phyloP scores from a whole-genome alignment of 345 rosid species.

The Isatis tinctoria region DNA sequence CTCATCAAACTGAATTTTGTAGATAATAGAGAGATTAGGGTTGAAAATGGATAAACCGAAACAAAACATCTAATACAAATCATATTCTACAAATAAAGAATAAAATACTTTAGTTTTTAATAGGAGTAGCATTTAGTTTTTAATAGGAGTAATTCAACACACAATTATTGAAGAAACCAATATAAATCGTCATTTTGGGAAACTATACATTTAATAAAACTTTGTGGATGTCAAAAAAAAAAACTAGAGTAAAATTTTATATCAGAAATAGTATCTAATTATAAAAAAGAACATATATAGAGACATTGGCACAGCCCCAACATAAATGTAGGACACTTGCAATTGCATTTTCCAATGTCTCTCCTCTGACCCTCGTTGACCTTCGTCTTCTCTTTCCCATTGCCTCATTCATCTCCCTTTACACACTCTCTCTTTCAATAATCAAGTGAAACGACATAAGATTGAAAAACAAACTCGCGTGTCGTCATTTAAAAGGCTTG shows the following conservation, averaged over 20 bases:
- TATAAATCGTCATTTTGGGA: neutral
- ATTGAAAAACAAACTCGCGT: neutral
- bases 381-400: conserved; percentile 18
- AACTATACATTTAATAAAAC: neutral
- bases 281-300: neutral
- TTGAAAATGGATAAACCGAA: neutral
- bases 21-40: neutral
- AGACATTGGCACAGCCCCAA: conserved; percentile 4
- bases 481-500: conserved; percentile 3
- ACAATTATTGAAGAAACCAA: neutral
- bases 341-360: conserved; percentile 17
- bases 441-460: neutral
- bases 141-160: neutral
- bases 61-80: neutral
- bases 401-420: conserved; percentile 1
- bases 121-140: neutral
- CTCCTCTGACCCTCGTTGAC: conserved; percentile 25
- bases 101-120: neutral
- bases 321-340: conserved; percentile 18
- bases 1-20: neutral
- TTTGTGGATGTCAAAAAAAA: too few species aligned
- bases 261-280: too few species aligned
- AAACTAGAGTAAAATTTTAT: too few species aligned
- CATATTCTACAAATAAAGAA: neutral
- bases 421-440: neutral